These are phyloP conservation scores for Globisporangium nodosum DNA, from an alignment of 352 stramenopile species.

Conservation along the genomic window DNA sequence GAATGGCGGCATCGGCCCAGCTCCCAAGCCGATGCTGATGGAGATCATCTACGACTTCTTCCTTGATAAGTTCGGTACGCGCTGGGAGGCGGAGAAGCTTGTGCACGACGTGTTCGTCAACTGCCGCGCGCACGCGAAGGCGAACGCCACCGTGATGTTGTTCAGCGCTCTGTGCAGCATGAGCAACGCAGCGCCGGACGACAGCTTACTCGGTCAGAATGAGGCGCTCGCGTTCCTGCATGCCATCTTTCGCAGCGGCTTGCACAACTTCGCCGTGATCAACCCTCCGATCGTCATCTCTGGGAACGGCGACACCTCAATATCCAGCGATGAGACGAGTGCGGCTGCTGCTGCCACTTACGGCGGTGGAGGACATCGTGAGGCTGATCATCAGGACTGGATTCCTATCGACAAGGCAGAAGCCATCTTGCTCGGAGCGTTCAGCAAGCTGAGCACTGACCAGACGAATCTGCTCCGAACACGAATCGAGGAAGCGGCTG, in stretches of 20 bases:
- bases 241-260: conserved; percentile 45
- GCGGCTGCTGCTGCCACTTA: not conserved
- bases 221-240: conserved; percentile 61
- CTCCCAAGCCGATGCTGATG: conserved; percentile 52
- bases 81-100: conserved; percentile 69
- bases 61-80: conserved; percentile 55
- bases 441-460: conserved; percentile 37
- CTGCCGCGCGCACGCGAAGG: conserved; percentile 39
- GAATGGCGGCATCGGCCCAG: conserved; percentile 56
- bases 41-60: conserved; percentile 80
- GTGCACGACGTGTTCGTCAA: conserved; percentile 83
- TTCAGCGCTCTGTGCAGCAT: conserved; percentile 75
- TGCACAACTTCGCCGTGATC: conserved; percentile 49
- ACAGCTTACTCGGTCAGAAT: conserved; percentile 62
- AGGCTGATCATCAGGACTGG: conserved; percentile 19
- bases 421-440: conserved; percentile 42
- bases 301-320: not conserved
- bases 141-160: conserved; percentile 39
- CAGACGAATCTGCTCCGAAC: conserved; percentile 36
- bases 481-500: conserved; percentile 27
- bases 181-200: conserved; percentile 46
- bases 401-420: conserved; percentile 31
- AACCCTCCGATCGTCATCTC: conserved; percentile 18
- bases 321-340: not conserved
- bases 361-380: not conserved